A percentile compares a stretch with the other conserved stretches of the same genome.
Conservation (phyloP, 768 basidiomycete genomes). For the Rhodocollybia butyracea region DNA sequence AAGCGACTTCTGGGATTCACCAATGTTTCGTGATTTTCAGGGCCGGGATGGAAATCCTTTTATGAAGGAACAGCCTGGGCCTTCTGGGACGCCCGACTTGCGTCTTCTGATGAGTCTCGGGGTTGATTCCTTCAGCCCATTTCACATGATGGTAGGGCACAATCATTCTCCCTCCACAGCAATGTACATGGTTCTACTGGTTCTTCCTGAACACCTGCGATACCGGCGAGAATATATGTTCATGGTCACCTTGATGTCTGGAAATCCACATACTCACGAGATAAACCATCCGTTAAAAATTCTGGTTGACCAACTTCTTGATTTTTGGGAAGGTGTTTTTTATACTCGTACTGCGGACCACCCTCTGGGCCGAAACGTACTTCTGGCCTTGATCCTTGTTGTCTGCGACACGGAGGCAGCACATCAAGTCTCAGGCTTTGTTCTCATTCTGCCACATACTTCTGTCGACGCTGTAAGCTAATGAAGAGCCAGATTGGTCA, state of each 20-base stretch:
- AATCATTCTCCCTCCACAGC: slow-evolving; percentile 10
- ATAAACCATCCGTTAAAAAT: slow-evolving; percentile 31
- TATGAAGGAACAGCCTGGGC: slow-evolving; percentile 7
- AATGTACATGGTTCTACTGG: slow-evolving; percentile 26
- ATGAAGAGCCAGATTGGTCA: slow-evolving; percentile 12
- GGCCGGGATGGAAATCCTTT: slow-evolving; percentile 15
- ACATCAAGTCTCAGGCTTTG: slow-evolving; percentile 22
- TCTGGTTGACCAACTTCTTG: slow-evolving; percentile 31
- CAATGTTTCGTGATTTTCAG: slow-evolving; percentile 6
- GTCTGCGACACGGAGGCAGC: slow-evolving; percentile 32
- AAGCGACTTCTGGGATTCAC: background rate
- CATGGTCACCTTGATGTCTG: slow-evolving; percentile 37
- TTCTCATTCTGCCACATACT: background rate
- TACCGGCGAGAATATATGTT: slow-evolving; percentile 39
- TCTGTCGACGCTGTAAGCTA: slow-evolving; percentile 1
- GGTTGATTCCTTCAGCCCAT: slow-evolving; percentile 15
- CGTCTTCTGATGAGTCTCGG: slow-evolving; percentile 12
- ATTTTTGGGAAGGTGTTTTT: slow-evolving; percentile 29
- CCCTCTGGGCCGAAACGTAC: slow-evolving; percentile 21
- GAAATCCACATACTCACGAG: slow-evolving; percentile 25
- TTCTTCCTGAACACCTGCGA: slow-evolving; percentile 29
- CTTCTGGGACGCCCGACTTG: background rate
- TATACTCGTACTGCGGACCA: slow-evolving; percentile 21
- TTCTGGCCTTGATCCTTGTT: slow-evolving; percentile 27
- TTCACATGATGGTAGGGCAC: background rate